Percentiles rank a stretch among this genome's conserved stretches.
phyloP scores from a whole-genome alignment of 75 land plant genomes.

The Chamaecyparis obtusa region DNA sequence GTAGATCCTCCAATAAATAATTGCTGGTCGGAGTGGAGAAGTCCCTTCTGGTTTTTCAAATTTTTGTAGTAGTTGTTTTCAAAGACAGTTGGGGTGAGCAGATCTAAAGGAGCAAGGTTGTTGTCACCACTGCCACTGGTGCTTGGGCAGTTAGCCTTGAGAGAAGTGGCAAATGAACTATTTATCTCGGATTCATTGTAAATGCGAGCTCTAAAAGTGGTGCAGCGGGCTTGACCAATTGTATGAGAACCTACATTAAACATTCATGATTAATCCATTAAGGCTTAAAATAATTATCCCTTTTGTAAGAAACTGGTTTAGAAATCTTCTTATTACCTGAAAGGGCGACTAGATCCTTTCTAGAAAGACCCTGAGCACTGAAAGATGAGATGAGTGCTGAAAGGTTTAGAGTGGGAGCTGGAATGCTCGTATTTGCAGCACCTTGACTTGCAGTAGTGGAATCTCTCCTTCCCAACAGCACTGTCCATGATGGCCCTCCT shows the following conservation, averaged over 20 bases:
- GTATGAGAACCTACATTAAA: conserved; percentile 41
- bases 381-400: conserved; percentile 23
- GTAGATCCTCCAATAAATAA: not conserved
- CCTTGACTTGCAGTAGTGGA: conserved; percentile 25
- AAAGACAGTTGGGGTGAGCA: not conserved
- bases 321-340: conserved; percentile 22
- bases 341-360: conserved; percentile 37
- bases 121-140: conserved; percentile 29
- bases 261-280: not conserved
- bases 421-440: conserved; percentile 20
- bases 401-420: conserved; percentile 12
- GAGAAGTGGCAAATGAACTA: conserved; percentile 20
- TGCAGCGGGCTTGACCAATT: conserved; percentile 43
- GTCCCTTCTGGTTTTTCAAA: not conserved
- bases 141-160: conserved; percentile 39
- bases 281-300: not conserved
- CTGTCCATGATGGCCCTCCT: conserved; percentile 33
- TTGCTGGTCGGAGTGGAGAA: not conserved
- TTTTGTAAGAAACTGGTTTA: not conserved
- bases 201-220: conserved; percentile 25
- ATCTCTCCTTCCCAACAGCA: conserved; percentile 41
- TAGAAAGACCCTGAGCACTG: conserved; percentile 19
- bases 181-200: conserved; percentile 57
- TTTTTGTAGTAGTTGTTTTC: not conserved
- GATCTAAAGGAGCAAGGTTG: not conserved